These are phyloP conservation scores for Trypanosoma caninum DNA, from an alignment of 208 protist genomes.

Conservation along the genomic window DNA sequence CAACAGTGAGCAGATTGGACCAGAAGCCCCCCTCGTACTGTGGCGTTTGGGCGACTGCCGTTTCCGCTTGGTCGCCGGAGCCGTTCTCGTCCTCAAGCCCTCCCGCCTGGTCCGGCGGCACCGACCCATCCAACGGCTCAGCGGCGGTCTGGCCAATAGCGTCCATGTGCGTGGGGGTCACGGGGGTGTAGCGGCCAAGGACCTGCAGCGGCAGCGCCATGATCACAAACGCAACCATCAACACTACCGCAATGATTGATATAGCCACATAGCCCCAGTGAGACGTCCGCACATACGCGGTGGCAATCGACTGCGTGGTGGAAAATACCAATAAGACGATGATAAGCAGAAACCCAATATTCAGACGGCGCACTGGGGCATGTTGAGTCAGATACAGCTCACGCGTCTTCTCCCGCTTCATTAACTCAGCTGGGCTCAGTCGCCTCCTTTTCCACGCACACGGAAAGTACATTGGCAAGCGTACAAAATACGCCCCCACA, in stretches of 20 bases:
- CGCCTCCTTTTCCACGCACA: conserved; percentile 42
- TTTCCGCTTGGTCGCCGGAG: conserved; percentile 4
- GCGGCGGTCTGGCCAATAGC: conserved; percentile 35
- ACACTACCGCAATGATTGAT: conserved; percentile 35
- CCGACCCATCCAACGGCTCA: conserved; percentile 14
- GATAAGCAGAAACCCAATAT: conserved; percentile 46
- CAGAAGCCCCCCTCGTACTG: conserved; percentile 69
- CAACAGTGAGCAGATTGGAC: conserved; percentile 53
- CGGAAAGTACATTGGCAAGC: conserved; percentile 55
- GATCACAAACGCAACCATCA: conserved; percentile 47
- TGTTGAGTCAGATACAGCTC: conserved; percentile 48
- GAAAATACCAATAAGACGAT: conserved; percentile 43
- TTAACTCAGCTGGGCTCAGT: conserved; percentile 34
- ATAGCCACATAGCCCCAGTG: conserved; percentile 37
- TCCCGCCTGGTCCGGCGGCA: not conserved
- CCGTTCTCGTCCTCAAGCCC: conserved; percentile 11
- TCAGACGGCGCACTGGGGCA: conserved; percentile 41
- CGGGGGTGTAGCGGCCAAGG: conserved; percentile 49
- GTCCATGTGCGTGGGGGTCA: conserved; percentile 33
- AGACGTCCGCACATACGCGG: conserved; percentile 37
- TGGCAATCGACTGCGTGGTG: conserved; percentile 47
- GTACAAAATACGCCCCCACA: conserved; percentile 44
- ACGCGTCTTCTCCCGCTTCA: conserved; percentile 39
- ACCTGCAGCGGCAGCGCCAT: conserved; percentile 70
- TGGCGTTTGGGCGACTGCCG: conserved; percentile 8